Percentiles rank a stretch among this genome's conserved stretches.
phyloP scores from a whole-genome alignment of 2,329 filamentous ascomycete genomes.

The Colletotrichum eleusines region DNA sequence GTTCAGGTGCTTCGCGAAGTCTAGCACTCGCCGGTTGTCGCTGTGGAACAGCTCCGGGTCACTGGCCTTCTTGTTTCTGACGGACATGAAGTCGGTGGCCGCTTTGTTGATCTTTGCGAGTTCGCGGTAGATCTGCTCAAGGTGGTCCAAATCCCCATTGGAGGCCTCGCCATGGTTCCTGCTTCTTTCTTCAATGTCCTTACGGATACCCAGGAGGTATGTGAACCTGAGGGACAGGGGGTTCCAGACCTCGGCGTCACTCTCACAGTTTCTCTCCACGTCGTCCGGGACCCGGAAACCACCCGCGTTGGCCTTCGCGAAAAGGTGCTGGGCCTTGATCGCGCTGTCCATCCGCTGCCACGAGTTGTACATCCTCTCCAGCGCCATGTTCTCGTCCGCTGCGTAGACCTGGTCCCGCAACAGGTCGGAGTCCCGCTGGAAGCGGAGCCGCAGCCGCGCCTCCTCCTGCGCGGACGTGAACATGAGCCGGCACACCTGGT shows the following conservation, averaged over 20 bases:
- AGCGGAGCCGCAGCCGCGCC: constrained; percentile 26
- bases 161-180: not conserved
- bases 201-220: not conserved
- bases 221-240: not conserved
- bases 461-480: constrained; percentile 38
- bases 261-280: not conserved
- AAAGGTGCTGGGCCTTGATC: not conserved
- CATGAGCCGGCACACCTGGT: constrained; percentile 27
- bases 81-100: not conserved
- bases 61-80: not conserved
- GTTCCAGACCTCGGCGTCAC: not conserved
- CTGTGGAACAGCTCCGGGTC: not conserved
- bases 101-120: not conserved
- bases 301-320: not conserved
- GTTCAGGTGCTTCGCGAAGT: not conserved
- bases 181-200: not conserved
- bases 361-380: not conserved
- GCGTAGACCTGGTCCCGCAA: constrained; percentile 1
- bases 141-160: not conserved
- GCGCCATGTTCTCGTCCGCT: not conserved
- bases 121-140: not conserved
- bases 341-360: constrained; percentile 16
- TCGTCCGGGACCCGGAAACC: not conserved
- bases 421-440: constrained; percentile 11
- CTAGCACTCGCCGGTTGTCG: not conserved